Percentiles rank a stretch among this genome's conserved stretches.
Evolutionary conservation across 2,329 filamentous ascomycete species (phyloP).

Genomic region (Colletotrichum sidae): DNA sequence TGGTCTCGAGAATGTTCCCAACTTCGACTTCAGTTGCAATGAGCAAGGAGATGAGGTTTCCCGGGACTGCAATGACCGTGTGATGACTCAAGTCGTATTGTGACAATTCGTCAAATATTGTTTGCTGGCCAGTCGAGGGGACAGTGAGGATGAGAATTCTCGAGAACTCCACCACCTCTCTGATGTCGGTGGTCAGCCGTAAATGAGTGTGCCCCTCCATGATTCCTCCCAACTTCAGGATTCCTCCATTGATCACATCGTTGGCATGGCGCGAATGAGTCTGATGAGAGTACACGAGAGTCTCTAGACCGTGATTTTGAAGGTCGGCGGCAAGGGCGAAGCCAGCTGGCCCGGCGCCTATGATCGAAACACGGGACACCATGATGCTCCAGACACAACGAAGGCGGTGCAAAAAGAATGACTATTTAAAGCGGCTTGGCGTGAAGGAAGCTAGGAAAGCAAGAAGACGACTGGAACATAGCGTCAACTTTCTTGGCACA

Average conservation of each 20-base stretch:
- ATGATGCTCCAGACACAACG: neutral
- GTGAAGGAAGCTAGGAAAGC: too few relatives aligned
- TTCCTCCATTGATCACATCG: slow-evolving; percentile 15
- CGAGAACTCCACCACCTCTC: slow-evolving; percentile 19
- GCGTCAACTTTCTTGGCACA: too few relatives aligned
- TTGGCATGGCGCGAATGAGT: slow-evolving; percentile 25
- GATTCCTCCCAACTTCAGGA: slow-evolving; percentile 11
- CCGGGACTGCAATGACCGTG: slow-evolving; percentile 21
- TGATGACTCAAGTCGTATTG: slow-evolving; percentile 10
- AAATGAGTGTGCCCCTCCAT: slow-evolving; percentile 22
- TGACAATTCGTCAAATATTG: slow-evolving; percentile 18
- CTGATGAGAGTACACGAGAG: slow-evolving; percentile 23
- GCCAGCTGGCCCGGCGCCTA: slow-evolving; percentile 28
- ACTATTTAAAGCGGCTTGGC: neutral
- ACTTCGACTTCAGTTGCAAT: slow-evolving; percentile 19
- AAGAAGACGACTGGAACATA: too few relatives aligned
- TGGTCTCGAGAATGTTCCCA: slow-evolving; percentile 24
- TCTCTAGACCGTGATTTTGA: slow-evolving; percentile 2
- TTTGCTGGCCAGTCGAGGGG: slow-evolving; percentile 26
- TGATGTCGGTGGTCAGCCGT: slow-evolving; percentile 19
- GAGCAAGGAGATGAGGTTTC: slow-evolving; percentile 15
- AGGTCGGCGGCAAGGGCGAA: slow-evolving; percentile 28
- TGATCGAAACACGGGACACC: slow-evolving; percentile 8
- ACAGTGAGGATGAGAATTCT: slow-evolving; percentile 21
- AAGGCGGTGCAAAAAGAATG: neutral